Conservation (phyloP, 139 green algal species). For the Monoraphidium neglectum region DNA sequence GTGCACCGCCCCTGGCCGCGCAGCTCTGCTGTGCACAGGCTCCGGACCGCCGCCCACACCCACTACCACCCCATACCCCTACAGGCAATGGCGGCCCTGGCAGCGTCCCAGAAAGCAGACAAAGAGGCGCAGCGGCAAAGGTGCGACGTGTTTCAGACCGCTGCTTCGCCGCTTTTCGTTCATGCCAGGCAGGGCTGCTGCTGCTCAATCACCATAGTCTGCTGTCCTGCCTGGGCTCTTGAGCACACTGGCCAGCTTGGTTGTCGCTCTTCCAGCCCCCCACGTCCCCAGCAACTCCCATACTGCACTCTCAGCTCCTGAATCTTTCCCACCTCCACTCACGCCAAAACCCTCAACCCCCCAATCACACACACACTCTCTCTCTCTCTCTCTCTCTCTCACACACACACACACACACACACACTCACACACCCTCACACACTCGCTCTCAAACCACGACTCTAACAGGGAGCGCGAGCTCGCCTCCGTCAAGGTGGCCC, state of each 20-base stretch:
- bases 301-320: background rate
- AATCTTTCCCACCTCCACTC: background rate
- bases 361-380: too few species aligned
- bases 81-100: slow-evolving; percentile 69
- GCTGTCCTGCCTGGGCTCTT: background rate
- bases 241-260: too few species aligned
- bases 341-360: too few species aligned
- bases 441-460: background rate
- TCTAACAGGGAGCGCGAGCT: slow-evolving; percentile 72
- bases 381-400: too few species aligned
- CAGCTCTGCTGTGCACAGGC: background rate
- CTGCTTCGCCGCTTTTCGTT: background rate
- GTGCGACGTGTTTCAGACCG: slow-evolving; percentile 1
- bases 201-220: background rate
- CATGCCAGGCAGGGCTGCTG: background rate
- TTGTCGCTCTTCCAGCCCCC: too few species aligned
- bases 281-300: background rate
- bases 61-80: background rate
- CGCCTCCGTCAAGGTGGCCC: slow-evolving; percentile 72
- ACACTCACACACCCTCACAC: too few species aligned
- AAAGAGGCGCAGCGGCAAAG: slow-evolving; percentile 56
- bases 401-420: too few species aligned
- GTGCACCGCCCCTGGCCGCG: background rate
- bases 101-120: slow-evolving; percentile 58
- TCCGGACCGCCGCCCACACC: background rate